Conservation (phyloP, 2,329 filamentous ascomycete species). For the Trichoderma sp. region DNA sequence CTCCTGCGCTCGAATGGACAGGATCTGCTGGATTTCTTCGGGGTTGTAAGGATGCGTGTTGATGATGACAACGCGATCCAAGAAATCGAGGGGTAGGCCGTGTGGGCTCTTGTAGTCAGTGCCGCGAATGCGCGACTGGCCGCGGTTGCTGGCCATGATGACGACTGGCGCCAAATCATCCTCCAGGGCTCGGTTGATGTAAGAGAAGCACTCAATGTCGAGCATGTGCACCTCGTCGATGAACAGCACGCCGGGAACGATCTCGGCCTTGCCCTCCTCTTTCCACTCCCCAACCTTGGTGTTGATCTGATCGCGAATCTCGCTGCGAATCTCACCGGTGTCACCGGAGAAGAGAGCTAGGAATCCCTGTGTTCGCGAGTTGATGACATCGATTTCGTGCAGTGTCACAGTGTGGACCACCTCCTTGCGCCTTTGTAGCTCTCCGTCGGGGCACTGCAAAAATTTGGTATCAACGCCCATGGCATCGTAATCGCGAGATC, state of each 20-base stretch:
- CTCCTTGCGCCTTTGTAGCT: slow-evolving; percentile 95
- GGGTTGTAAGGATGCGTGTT: slow-evolving; percentile 80
- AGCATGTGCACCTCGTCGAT: slow-evolving; percentile 99
- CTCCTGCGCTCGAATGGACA: slow-evolving; percentile 88
- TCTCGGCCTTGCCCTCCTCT: slow-evolving; percentile 97
- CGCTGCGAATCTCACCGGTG: slow-evolving; percentile 94
- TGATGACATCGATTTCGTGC: slow-evolving; percentile 99
- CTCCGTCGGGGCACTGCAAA: slow-evolving; percentile 93
- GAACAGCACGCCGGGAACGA: slow-evolving; percentile 94
- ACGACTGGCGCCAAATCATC: slow-evolving; percentile 93
- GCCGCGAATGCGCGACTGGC: slow-evolving; percentile 84
- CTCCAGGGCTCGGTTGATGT: slow-evolving; percentile 95
- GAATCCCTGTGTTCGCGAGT: slow-evolving; percentile 97
- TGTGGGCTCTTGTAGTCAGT: slow-evolving; percentile 93
- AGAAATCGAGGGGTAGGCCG: slow-evolving; percentile 89
- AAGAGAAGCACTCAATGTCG: slow-evolving; percentile 98
- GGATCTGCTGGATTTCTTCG: slow-evolving; percentile 88
- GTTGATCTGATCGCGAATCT: slow-evolving; percentile 98
- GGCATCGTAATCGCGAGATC: slow-evolving; percentile 95
- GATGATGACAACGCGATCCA: slow-evolving; percentile 94
- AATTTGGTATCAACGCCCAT: slow-evolving; percentile 99
- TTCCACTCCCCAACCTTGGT: slow-evolving; percentile 99
- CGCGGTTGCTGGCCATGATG: slow-evolving; percentile 98
- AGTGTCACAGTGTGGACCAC: slow-evolving; percentile 95
- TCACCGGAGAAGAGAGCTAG: slow-evolving; percentile 95